Percentiles rank a stretch among this genome's conserved stretches.
Evolutionary conservation across 768 basidiomycete species (phyloP).

Genomic region (Agaricus blazei): DNA sequence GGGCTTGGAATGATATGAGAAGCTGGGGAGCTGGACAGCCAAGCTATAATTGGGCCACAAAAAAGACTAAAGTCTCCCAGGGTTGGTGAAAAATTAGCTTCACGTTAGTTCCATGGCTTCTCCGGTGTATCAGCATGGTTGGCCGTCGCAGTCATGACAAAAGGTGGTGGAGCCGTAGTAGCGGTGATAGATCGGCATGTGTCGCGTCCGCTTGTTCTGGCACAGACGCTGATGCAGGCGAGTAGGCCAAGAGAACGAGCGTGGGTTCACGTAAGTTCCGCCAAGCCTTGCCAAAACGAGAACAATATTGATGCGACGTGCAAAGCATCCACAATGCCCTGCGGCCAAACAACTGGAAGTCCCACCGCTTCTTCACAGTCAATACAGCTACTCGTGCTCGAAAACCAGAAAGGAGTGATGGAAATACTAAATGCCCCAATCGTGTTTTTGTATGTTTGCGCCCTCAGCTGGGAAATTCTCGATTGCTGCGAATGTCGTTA

Average conservation of each 20-base stretch:
- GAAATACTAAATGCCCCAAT: background rate
- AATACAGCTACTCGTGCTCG: background rate
- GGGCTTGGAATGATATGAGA: background rate
- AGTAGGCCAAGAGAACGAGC: background rate
- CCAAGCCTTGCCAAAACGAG: background rate
- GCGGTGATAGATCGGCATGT: slow-evolving; percentile 2
- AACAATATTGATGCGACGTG: background rate
- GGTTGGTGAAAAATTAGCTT: background rate
- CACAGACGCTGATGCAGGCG: background rate
- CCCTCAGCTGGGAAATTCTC: background rate
- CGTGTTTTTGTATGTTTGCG: background rate
- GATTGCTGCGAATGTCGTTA: background rate
- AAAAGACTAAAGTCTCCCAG: slow-evolving; percentile 7
- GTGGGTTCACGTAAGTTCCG: no score
- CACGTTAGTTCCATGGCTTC: background rate
- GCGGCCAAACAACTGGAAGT: background rate
- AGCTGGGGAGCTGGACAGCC: slow-evolving; percentile 5
- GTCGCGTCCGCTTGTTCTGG: background rate
- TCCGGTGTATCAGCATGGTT: background rate
- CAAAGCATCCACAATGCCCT: background rate
- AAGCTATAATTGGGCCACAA: background rate
- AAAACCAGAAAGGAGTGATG: background rate
- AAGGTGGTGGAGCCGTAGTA: background rate
- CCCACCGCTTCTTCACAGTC: background rate
- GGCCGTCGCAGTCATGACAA: background rate